These are phyloP conservation scores for Oxytropis ochrocephala DNA, from an alignment of 306 rosid genomes.

Conservation along the genomic window DNA sequence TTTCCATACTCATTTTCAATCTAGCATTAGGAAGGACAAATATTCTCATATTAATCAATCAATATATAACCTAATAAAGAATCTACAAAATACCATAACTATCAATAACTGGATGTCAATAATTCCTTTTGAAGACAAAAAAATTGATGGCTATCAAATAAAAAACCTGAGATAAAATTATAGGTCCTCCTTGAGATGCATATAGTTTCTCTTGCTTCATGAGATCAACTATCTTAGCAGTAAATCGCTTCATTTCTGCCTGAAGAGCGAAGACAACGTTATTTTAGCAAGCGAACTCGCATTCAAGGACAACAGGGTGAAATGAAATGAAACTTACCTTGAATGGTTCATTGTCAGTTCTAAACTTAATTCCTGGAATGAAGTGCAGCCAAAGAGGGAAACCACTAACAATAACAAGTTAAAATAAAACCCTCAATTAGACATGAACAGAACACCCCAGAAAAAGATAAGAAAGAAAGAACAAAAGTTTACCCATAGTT, in stretches of 20 bases:
- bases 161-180: constrained; percentile 88
- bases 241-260: constrained; percentile 91
- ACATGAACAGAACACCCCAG: not conserved
- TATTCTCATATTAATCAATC: not conserved
- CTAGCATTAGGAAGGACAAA: constrained; percentile 32
- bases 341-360: constrained; percentile 88
- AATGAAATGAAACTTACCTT: constrained; percentile 45
- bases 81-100: not conserved
- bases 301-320: not conserved
- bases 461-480: not conserved
- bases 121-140: not conserved
- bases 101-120: not conserved
- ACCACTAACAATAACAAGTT: constrained; percentile 54
- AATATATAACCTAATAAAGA: not conserved
- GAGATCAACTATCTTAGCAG: constrained; percentile 76
- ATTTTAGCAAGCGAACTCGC: not conserved
- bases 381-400: constrained; percentile 97
- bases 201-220: constrained; percentile 85
- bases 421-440: constrained; percentile 16
- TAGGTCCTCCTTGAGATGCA: constrained; percentile 97
- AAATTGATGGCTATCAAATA: not conserved
- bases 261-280: constrained; percentile 47
- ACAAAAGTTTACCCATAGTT: constrained; percentile 69
- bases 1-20: constrained; percentile 95
- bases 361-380: constrained; percentile 68